A percentile compares a stretch with the other conserved stretches of the same genome.
Conservation (phyloP, 805 yeast species). For the Barnettozyma californica region DNA sequence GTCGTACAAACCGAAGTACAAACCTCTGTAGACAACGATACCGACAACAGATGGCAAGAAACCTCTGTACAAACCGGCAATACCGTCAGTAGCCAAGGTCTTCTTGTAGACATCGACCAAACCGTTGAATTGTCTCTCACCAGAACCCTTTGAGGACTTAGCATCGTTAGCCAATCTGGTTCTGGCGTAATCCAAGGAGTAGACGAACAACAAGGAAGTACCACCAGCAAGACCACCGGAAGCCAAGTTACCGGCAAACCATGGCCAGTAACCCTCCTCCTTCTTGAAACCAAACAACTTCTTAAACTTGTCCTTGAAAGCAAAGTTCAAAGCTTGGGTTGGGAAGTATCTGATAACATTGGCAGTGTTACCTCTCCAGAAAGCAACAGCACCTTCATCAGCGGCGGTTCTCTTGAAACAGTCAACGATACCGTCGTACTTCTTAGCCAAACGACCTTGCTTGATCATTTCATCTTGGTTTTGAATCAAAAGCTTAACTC, state of each 20-base stretch:
- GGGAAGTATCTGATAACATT: slow-evolving; percentile 99
- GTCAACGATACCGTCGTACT: slow-evolving; percentile 86
- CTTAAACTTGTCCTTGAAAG: slow-evolving; percentile 97
- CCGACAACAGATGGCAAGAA: slow-evolving; percentile 98
- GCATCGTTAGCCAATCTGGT: slow-evolving; percentile 99
- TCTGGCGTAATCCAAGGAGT: slow-evolving; percentile 97
- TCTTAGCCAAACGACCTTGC: slow-evolving; percentile 88
- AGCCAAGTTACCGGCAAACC: slow-evolving; percentile 98
- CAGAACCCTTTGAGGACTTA: slow-evolving; percentile 77
- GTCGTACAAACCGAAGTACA: slow-evolving; percentile 96
- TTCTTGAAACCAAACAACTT: slow-evolving; percentile 95
- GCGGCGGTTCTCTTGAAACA: slow-evolving; percentile 94
- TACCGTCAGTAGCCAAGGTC: slow-evolving; percentile 93
- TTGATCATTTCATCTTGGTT: slow-evolving; percentile 98
- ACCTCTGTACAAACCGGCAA: slow-evolving; percentile 99
- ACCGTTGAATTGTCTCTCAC: slow-evolving; percentile 97
- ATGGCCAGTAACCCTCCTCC: slow-evolving; percentile 85
- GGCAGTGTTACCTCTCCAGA: slow-evolving; percentile 99
- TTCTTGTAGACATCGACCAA: slow-evolving; percentile 92
- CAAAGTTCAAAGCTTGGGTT: slow-evolving; percentile 97
- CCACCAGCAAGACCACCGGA: slow-evolving; percentile 99
- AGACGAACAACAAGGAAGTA: slow-evolving; percentile 85
- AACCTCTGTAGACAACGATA: slow-evolving; percentile 98
- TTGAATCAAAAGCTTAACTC: slow-evolving; percentile 94
- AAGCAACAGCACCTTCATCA: slow-evolving; percentile 85